A percentile compares a stretch with the other conserved stretches of the same genome.
Evolutionary conservation across 148 eudicot species (phyloP).

Genomic region (Cornus florida): DNA sequence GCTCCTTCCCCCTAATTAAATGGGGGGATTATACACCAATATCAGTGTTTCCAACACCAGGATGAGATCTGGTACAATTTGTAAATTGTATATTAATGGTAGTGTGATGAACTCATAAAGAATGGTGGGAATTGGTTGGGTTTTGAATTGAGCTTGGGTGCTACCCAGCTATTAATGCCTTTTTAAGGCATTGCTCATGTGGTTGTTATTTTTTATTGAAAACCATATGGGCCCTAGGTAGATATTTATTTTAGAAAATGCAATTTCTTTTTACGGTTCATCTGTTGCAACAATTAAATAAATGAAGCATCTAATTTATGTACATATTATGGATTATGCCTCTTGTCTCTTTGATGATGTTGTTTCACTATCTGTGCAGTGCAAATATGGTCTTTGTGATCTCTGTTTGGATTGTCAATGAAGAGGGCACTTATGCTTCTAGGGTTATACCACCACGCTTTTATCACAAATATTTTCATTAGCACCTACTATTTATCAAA

Average conservation of each 20-base stretch:
- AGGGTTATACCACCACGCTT: too few species aligned
- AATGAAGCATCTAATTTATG: conserved; percentile 1
- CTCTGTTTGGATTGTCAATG: too few species aligned
- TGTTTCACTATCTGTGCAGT: background rate
- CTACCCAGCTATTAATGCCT: conserved; percentile 33
- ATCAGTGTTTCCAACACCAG: conserved; percentile 20
- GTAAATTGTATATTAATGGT: conserved; percentile 71
- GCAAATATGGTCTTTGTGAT: too few species aligned
- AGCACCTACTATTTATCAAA: too few species aligned
- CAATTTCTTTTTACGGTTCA: conserved; percentile 12
- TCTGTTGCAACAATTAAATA: conserved; percentile 12
- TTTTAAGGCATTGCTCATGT: conserved; percentile 31
- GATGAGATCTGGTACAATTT: conserved; percentile 39
- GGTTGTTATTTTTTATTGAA: conserved; percentile 49
- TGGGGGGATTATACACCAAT: conserved; percentile 14
- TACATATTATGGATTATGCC: background rate
- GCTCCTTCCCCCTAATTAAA: conserved; percentile 15
- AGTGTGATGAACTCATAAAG: conserved; percentile 23
- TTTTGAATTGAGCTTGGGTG: conserved; percentile 23
- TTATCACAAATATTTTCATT: too few species aligned
- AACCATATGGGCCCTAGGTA: conserved; percentile 28
- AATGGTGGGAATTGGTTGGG: conserved; percentile 15
- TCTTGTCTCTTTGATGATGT: background rate
- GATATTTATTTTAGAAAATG: conserved; percentile 21
- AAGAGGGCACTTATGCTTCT: too few species aligned